Percentiles rank a stretch among this genome's conserved stretches.
These are phyloP conservation scores for Sanguinoderma infundibulare DNA, from an alignment of 1,284 basidiomycete species.

Conservation along the genomic window DNA sequence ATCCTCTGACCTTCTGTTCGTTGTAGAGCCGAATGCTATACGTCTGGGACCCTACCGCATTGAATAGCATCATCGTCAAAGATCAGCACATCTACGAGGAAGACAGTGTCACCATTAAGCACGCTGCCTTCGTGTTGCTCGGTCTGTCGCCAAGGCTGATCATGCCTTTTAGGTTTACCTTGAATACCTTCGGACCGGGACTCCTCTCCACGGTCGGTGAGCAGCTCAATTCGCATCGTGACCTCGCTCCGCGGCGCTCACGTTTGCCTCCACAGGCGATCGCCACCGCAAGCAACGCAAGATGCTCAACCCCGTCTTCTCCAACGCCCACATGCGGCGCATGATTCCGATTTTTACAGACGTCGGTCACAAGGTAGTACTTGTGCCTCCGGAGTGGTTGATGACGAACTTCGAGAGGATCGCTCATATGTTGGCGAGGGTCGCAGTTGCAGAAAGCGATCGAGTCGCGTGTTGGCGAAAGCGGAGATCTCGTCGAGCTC, in stretches of 20 bases:
- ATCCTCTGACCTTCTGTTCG: not conserved
- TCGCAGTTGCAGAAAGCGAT: conserved; percentile 29
- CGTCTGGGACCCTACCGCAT: conserved; percentile 34
- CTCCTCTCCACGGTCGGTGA: conserved; percentile 19
- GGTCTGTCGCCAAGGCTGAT: not conserved
- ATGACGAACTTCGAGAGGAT: not conserved
- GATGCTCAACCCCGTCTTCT: conserved; percentile 18
- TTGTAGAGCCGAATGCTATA: conserved; percentile 15
- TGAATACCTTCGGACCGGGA: conserved; percentile 13
- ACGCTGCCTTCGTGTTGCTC: not conserved
- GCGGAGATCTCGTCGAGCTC: conserved; percentile 27
- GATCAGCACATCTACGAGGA: conserved; percentile 41
- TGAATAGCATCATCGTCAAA: conserved; percentile 45
- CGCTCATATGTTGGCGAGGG: not conserved
- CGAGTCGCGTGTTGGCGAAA: conserved; percentile 8
- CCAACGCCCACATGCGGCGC: conserved; percentile 13
- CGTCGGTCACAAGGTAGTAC: conserved; percentile 11
- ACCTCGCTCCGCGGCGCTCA: not conserved
- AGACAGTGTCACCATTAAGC: conserved; percentile 25
- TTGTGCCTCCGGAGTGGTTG: not conserved
- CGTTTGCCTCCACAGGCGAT: not conserved
- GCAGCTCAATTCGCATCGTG: not conserved
- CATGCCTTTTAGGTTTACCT: conserved; percentile 1
- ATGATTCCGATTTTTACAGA: conserved; percentile 14
- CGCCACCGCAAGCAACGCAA: conserved; percentile 15